Percentiles rank a stretch among this genome's conserved stretches.
Conservation (phyloP, 1,139 yeast genomes). For the Suhomyces bribrorum region DNA sequence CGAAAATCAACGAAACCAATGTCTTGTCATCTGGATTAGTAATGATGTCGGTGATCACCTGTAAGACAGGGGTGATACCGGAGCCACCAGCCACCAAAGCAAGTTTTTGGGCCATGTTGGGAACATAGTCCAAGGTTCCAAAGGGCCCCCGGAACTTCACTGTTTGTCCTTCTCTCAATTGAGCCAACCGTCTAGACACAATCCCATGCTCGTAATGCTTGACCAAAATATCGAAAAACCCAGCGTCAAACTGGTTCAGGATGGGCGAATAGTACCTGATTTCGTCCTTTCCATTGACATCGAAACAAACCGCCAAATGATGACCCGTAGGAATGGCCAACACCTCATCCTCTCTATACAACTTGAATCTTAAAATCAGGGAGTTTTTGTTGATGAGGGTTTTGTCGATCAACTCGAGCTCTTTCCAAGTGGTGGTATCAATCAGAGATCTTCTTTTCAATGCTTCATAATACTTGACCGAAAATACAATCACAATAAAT, state of each 20-base stretch:
- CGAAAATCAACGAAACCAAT: conserved; percentile 60
- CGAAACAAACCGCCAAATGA: conserved; percentile 63
- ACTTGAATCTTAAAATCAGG: conserved; percentile 72
- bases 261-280: conserved; percentile 76
- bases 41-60: conserved; percentile 61
- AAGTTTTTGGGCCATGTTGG: conserved; percentile 62
- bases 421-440: conserved; percentile 56
- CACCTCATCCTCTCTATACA: conserved; percentile 59
- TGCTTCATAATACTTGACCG: conserved; percentile 50
- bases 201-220: conserved; percentile 71
- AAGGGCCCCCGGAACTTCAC: conserved; percentile 78
- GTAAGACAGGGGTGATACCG: conserved; percentile 78
- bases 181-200: conserved; percentile 66
- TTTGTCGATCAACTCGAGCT: conserved; percentile 68
- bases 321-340: conserved; percentile 73
- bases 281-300: conserved; percentile 59
- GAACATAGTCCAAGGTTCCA: conserved; percentile 62
- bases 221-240: conserved; percentile 72
- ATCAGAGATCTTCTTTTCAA: conserved; percentile 50
- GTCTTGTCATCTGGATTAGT: conserved; percentile 69
- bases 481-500: conserved; percentile 47
- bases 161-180: conserved; percentile 60
- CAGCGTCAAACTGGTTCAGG: conserved; percentile 65
- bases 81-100: conserved; percentile 82
- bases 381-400: conserved; percentile 67